A percentile compares a stretch with the other conserved stretches of the same genome.
Conservation (phyloP, 805 yeast species). For the Teunomyces funiuensis region DNA sequence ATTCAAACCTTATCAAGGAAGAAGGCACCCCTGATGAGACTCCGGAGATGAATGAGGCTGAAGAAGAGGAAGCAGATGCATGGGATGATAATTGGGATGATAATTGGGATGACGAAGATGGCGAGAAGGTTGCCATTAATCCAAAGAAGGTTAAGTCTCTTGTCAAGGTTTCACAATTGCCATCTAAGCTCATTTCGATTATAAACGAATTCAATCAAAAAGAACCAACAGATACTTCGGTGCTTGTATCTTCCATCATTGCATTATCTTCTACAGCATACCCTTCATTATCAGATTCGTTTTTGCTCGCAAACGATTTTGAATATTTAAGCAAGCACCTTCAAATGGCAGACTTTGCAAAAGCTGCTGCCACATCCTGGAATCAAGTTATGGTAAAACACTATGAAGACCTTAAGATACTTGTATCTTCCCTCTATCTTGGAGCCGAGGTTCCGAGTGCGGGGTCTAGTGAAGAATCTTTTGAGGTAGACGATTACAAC, state of each 20-base stretch:
- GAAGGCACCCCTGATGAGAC: neutral
- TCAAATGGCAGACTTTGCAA: constrained; percentile 12
- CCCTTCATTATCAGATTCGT: constrained; percentile 32
- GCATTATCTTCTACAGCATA: constrained; percentile 33
- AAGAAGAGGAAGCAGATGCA: constrained; percentile 16
- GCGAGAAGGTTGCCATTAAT: neutral
- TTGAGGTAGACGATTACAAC: constrained; percentile 20
- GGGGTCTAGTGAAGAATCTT: constrained; percentile 8
- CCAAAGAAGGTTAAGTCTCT: neutral
- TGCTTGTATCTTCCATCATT: constrained; percentile 27
- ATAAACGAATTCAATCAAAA: constrained; percentile 21
- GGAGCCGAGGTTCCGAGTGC: constrained; percentile 4
- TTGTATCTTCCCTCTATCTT: constrained; percentile 16
- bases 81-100: constrained; percentile 33
- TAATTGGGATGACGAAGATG: constrained; percentile 24
- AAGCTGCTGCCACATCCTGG: constrained; percentile 20
- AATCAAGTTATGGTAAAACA: constrained; percentile 17
- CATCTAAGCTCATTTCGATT: constrained; percentile 20
- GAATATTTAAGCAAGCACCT: constrained; percentile 19
- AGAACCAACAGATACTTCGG: constrained; percentile 17
- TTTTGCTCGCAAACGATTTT: constrained; percentile 38
- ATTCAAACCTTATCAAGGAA: constrained; percentile 5
- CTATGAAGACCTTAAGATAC: constrained; percentile 18
- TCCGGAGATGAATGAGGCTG: neutral
- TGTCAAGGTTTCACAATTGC: constrained; percentile 21